Percentiles rank a stretch among this genome's conserved stretches.
Conservation (phyloP, 257 asterid genomes). For the Solanum clarkiae region DNA sequence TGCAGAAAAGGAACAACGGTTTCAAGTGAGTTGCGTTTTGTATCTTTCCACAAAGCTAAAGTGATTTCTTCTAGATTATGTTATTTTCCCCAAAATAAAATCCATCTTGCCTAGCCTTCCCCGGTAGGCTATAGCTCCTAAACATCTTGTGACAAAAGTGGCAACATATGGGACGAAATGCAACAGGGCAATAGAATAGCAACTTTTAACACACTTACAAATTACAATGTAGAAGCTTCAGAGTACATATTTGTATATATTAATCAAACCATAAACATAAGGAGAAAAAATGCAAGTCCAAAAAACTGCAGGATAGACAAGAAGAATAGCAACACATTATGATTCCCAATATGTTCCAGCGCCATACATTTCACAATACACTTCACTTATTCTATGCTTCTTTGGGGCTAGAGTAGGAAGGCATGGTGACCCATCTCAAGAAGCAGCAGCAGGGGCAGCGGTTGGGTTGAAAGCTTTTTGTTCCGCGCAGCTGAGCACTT, state of each 20-base stretch:
- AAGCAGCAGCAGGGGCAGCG: conserved; percentile 22
- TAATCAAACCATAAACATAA: not conserved
- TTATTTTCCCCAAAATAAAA: not conserved
- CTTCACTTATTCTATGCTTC: not conserved
- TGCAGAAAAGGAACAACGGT: not conserved
- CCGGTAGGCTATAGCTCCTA: not conserved
- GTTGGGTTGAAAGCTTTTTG: conserved; percentile 51
- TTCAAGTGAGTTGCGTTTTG: not conserved
- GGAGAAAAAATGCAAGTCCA: not conserved
- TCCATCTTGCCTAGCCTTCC: not conserved
- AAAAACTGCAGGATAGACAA: not conserved
- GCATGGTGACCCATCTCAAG: conserved; percentile 15
- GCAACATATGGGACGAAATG: not conserved
- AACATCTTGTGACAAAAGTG: not conserved
- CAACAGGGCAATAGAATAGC: not conserved
- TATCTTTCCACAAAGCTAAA: not conserved
- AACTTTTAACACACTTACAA: not conserved
- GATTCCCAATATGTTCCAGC: not conserved
- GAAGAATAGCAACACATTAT: not conserved
- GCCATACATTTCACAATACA: not conserved
- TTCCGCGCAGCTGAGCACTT: conserved; percentile 58
- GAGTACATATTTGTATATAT: not conserved
- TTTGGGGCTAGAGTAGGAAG: not conserved
- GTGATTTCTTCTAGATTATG: not conserved
- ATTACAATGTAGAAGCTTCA: not conserved